Conservation (phyloP, 306 rosid genomes). For the Acacia crassicarpa region DNA sequence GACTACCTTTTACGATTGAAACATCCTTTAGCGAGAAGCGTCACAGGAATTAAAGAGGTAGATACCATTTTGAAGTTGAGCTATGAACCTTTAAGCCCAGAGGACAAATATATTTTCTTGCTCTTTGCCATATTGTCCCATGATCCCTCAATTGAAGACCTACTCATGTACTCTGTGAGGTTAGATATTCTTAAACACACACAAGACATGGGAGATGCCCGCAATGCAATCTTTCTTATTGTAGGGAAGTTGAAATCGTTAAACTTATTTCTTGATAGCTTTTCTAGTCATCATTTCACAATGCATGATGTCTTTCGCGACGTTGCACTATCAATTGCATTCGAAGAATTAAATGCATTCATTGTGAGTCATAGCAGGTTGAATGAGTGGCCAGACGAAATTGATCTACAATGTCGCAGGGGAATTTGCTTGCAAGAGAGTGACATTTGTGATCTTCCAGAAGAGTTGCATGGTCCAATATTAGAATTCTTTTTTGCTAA, state of each 20-base stretch:
- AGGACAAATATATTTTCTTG: not conserved
- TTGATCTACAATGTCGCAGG: accelerated
- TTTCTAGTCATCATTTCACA: not conserved
- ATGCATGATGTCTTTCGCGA: not conserved
- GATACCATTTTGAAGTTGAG: not conserved
- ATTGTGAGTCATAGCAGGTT: not conserved
- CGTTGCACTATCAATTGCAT: not conserved
- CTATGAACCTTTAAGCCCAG: not conserved
- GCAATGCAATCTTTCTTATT: not conserved
- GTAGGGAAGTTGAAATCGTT: not conserved
- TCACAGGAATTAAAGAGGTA: not conserved
- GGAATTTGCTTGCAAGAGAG: not conserved
- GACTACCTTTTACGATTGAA: not conserved
- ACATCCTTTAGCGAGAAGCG: not conserved
- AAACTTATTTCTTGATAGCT: not conserved
- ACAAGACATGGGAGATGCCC: not conserved
- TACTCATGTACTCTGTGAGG: not conserved
- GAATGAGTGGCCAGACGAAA: not conserved
- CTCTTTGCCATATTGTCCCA: not conserved
- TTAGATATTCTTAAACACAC: not conserved
- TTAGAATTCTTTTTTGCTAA: not conserved
- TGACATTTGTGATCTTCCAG: not conserved
- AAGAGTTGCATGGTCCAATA: not conserved
- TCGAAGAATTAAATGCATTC: not conserved
- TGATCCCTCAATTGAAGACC: not conserved